phyloP scores from a whole-genome alignment of 225 moss, liverwort and hornwort species.

The Climacium dendroides region DNA sequence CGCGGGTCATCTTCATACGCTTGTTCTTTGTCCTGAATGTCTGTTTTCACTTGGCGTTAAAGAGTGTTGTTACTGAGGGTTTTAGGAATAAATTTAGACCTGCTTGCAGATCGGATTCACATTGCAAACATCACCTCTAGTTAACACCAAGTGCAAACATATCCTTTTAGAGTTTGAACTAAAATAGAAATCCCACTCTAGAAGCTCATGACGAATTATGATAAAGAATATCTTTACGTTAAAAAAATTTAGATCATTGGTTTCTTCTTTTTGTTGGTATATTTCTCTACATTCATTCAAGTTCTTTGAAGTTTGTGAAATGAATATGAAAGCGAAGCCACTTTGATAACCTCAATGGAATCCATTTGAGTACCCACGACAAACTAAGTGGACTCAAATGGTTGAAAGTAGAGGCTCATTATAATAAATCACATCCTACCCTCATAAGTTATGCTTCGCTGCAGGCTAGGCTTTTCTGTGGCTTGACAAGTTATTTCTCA shows the following conservation, averaged over 20 bases:
- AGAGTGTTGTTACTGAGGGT: too few relatives aligned
- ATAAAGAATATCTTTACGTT: too few relatives aligned
- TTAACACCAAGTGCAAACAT: too few relatives aligned
- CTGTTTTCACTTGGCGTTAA: too few relatives aligned
- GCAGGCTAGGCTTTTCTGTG: rapidly evolving
- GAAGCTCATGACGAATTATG: not conserved
- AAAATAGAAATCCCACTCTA: not conserved
- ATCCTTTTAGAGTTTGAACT: not conserved
- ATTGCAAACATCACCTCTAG: too few relatives aligned
- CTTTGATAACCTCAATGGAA: not conserved
- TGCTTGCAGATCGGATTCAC: too few relatives aligned
- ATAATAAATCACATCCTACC: not conserved
- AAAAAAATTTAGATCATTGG: too few relatives aligned
- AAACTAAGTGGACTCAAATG: not conserved
- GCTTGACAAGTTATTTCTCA: not conserved
- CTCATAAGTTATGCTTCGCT: not conserved
- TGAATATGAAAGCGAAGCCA: not conserved
- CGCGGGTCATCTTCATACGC: not conserved
- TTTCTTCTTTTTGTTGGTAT: not conserved
- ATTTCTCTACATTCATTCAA: not conserved
- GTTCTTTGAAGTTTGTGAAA: not conserved
- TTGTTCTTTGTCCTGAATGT: not conserved
- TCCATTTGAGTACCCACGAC: not conserved
- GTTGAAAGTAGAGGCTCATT: not conserved
- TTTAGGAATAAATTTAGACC: too few relatives aligned